Percentiles rank a stretch among this genome's conserved stretches.
phyloP scores from a whole-genome alignment of 2,329 filamentous ascomycete genomes.

The Alternaria metachromatica region DNA sequence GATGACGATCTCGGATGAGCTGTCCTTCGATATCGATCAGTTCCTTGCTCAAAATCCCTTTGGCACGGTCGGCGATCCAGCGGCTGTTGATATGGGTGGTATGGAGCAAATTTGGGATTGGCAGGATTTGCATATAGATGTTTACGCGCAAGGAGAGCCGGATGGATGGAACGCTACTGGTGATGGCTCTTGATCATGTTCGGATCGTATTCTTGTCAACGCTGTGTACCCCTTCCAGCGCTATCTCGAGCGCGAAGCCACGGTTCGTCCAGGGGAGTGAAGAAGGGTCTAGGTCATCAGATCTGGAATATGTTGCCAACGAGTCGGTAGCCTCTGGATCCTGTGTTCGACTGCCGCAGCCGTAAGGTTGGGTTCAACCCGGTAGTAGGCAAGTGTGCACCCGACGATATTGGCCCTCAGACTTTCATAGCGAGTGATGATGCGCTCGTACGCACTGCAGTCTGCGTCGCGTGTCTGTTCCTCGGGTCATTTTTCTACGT shows the following conservation, averaged over 20 bases:
- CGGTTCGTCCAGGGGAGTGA: too few relatives aligned
- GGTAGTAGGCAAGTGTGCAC: not conserved
- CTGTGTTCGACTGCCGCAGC: too few relatives aligned
- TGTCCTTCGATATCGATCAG: conserved; percentile 37
- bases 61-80: conserved; percentile 8
- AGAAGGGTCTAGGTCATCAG: not conserved
- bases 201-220: too few relatives aligned
- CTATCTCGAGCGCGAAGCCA: not conserved
- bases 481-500: not conserved
- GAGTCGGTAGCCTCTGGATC: too few relatives aligned
- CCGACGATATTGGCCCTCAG: not conserved
- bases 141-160: conserved; percentile 3
- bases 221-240: not conserved
- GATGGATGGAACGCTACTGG: not conserved
- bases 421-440: not conserved
- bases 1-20: conserved; percentile 20
- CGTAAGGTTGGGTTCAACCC: not conserved
- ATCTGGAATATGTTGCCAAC: not conserved
- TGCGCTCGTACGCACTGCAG: not conserved
- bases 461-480: too few relatives aligned
- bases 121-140: conserved; percentile 36
- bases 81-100: conserved; percentile 34
- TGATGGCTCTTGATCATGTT: not conserved
- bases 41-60: conserved; percentile 40
- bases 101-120: conserved; percentile 45